These are phyloP conservation scores for Coniochaeta sp. DNA, from an alignment of 2,329 filamentous ascomycete genomes.

Conservation along the genomic window DNA sequence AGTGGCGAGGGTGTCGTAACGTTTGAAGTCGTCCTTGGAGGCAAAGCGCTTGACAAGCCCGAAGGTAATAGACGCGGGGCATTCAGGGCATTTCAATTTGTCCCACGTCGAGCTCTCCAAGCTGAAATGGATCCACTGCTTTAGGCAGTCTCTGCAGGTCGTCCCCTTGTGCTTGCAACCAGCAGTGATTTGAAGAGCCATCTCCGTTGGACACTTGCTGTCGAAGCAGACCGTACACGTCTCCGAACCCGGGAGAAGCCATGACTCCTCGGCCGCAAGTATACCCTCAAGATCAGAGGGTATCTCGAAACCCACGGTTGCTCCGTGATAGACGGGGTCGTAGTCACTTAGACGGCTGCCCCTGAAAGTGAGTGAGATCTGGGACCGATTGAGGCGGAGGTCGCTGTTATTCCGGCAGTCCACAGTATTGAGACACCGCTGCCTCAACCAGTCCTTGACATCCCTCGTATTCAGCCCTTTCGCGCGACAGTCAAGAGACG, in stretches of 20 bases:
- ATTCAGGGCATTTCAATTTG: conserved; percentile 27
- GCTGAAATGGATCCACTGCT: conserved; percentile 24
- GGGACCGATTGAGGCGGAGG: background rate
- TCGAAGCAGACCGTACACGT: conserved; percentile 26
- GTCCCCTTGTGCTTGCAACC: conserved; percentile 19
- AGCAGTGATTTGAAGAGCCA: conserved; percentile 21
- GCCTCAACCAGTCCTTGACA: conserved; percentile 9
- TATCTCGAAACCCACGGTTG: conserved; percentile 23
- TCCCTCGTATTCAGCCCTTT: background rate
- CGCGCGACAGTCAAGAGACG: background rate
- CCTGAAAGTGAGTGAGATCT: conserved; percentile 8
- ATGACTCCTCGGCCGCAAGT: conserved; percentile 23
- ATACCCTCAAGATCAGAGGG: conserved; percentile 16
- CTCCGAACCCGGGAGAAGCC: conserved; percentile 22
- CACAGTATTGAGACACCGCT: conserved; percentile 8
- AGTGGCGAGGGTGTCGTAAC: conserved; percentile 27
- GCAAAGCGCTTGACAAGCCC: conserved; percentile 23
- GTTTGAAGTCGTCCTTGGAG: conserved; percentile 17
- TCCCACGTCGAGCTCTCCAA: conserved; percentile 23
- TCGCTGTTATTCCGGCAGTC: conserved; percentile 6
- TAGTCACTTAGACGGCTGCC: conserved; percentile 5
- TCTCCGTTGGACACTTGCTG: conserved; percentile 24
- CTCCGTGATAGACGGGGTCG: conserved; percentile 15
- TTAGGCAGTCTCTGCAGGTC: conserved; percentile 25
- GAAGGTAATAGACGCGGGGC: conserved; percentile 20